phyloP scores from a whole-genome alignment of 495 filamentous ascomycete genomes.

The Penicillium nucicola region DNA sequence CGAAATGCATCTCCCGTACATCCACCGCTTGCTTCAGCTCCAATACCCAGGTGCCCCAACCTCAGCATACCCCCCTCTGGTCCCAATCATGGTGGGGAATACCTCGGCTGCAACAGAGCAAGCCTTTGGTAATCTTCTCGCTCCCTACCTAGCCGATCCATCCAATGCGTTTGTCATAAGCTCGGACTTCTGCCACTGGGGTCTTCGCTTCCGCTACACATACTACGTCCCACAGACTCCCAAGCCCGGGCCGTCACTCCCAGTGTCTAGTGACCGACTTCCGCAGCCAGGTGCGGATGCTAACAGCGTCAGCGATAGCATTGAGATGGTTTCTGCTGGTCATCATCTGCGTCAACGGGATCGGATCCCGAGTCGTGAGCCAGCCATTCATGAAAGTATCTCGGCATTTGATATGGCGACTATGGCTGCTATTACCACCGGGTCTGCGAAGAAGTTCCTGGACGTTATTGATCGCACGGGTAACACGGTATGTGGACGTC shows the following conservation, averaged over 20 bases:
- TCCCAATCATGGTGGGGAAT: slow-evolving; percentile 87
- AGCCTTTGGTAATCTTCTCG: slow-evolving; percentile 66
- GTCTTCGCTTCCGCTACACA: slow-evolving; percentile 79
- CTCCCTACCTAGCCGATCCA: slow-evolving; percentile 74
- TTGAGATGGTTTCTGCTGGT: slow-evolving; percentile 34
- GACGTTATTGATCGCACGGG: slow-evolving; percentile 65
- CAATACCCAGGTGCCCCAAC: slow-evolving; percentile 35
- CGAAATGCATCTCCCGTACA: slow-evolving; percentile 94
- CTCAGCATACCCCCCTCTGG: slow-evolving; percentile 64
- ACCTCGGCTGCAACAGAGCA: slow-evolving; percentile 64
- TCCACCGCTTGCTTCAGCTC: slow-evolving; percentile 70
- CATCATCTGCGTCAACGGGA: slow-evolving; percentile 38
- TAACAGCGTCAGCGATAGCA: slow-evolving; percentile 20
- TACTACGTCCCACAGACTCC: slow-evolving; percentile 62
- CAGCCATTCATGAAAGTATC: slow-evolving; percentile 83
- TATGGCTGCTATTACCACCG: slow-evolving; percentile 78
- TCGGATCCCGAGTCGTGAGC: slow-evolving; percentile 34
- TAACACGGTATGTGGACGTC: slow-evolving; percentile 93
- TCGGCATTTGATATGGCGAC: slow-evolving; percentile 72
- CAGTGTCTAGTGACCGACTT: slow-evolving; percentile 37
- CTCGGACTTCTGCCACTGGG: slow-evolving; percentile 98
- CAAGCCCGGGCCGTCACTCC: slow-evolving; percentile 36
- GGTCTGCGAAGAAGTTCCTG: slow-evolving; percentile 65
- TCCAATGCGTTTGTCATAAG: slow-evolving; percentile 80
- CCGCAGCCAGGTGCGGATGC: slow-evolving; percentile 36